Conservation (phyloP, 2,329 filamentous ascomycete genomes). For the Arthrocladium fulminans region DNA sequence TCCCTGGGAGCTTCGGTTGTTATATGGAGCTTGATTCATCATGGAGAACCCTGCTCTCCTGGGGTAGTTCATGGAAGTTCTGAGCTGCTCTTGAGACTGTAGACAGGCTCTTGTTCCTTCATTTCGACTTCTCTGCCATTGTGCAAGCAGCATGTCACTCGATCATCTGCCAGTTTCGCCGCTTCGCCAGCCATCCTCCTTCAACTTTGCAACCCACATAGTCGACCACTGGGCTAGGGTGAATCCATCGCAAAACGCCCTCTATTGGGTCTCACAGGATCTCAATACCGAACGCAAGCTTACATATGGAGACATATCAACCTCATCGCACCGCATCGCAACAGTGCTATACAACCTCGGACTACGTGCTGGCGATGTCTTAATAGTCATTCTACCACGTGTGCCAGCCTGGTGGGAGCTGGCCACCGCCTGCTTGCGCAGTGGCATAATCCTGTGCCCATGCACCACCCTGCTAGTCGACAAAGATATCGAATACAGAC, state of each 20-base stretch:
- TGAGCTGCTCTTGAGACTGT: no score
- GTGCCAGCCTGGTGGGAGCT: slow-evolving; percentile 36
- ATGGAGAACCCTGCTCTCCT: no score
- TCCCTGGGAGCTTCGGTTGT: no score
- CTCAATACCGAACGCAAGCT: slow-evolving; percentile 24
- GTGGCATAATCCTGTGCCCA: slow-evolving; percentile 32
- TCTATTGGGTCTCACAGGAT: slow-evolving; percentile 33
- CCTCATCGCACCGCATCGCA: slow-evolving; percentile 30
- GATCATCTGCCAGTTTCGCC: slow-evolving; percentile 9
- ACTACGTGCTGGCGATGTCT: slow-evolving; percentile 27
- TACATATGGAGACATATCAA: slow-evolving; percentile 30
- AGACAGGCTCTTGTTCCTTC: no score
- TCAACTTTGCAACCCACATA: slow-evolving; percentile 36
- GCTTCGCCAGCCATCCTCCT: slow-evolving; percentile 18
- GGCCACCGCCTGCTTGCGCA: slow-evolving; percentile 30
- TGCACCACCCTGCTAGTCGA: slow-evolving; percentile 32
- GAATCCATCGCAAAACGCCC: slow-evolving; percentile 25
- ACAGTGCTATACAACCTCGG: slow-evolving; percentile 28
- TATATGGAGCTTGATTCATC: no score
- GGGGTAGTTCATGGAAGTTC: no score
- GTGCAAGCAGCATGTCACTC: slow-evolving; percentile 2
- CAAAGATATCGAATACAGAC: slow-evolving; percentile 34
- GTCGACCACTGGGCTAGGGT: slow-evolving; percentile 33
- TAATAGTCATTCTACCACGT: slow-evolving; percentile 31
- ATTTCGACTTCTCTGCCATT: no score